phyloP scores from a whole-genome alignment of 345 rosid species.

The Noccaea caerulescens region DNA sequence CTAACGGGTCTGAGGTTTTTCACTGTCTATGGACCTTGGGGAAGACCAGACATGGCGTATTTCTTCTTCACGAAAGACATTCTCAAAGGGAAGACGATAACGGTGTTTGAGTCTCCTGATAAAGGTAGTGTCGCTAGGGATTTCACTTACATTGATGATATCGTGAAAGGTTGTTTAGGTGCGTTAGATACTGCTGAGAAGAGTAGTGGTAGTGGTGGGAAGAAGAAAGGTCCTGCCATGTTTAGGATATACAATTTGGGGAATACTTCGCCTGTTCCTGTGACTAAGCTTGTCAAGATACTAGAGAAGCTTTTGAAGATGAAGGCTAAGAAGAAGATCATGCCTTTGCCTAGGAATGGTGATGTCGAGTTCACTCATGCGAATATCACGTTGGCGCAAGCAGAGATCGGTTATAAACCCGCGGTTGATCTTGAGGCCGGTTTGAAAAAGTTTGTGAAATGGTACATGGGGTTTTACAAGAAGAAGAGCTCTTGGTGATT shows the following conservation, averaged over 20 bases:
- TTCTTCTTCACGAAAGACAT: conserved; percentile 70
- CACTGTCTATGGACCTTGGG: conserved; percentile 80
- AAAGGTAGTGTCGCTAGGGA: conserved; percentile 69
- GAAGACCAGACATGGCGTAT: conserved; percentile 77
- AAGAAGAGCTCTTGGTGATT: conserved; percentile 48
- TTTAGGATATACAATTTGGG: conserved; percentile 68
- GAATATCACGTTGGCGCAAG: conserved; percentile 60
- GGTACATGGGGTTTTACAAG: conserved; percentile 64
- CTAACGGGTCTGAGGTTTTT: conserved; percentile 67
- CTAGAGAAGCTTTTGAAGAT: conserved; percentile 65
- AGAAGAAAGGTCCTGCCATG: conserved; percentile 60
- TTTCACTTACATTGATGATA: conserved; percentile 71
- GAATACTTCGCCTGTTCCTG: conserved; percentile 63
- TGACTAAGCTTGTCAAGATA: conserved; percentile 59
- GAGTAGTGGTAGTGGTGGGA: conserved; percentile 78
- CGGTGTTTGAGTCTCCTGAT: conserved; percentile 55
- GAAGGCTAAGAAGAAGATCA: conserved; percentile 61
- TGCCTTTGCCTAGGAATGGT: conserved; percentile 71
- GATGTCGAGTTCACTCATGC: conserved; percentile 72
- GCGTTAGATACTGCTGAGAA: conserved; percentile 69
- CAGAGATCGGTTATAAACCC: conserved; percentile 64
- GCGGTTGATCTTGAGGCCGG: conserved; percentile 65
- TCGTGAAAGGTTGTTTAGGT: conserved; percentile 67
- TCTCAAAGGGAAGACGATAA: conserved; percentile 55
- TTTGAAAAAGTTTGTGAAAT: conserved; percentile 69